phyloP scores from a whole-genome alignment of 371 early-diverging fungal species.

The Fennellomyces sp. region DNA sequence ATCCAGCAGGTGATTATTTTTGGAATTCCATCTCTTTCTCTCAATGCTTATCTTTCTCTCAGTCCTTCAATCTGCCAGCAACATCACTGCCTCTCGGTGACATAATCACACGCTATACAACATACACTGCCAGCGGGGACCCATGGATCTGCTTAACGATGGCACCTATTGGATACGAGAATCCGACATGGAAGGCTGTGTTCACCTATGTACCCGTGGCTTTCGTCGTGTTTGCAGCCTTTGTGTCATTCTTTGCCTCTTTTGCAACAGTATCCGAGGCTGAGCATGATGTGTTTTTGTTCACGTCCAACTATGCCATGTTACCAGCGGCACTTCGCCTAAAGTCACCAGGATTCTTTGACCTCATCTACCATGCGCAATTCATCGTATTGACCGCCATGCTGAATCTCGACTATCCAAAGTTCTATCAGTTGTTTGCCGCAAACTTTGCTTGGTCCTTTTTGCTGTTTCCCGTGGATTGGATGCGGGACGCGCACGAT shows the following conservation, averaged over 20 bases:
- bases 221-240: constrained; percentile 41
- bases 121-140: constrained; percentile 27
- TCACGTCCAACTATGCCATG: constrained; percentile 57
- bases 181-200: constrained; percentile 40
- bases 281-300: constrained; percentile 45
- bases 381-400: constrained; percentile 54
- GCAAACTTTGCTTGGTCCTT: constrained; percentile 63
- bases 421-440: constrained; percentile 53
- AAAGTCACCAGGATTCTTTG: constrained; percentile 60
- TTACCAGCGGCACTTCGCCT: constrained; percentile 50
- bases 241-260: constrained; percentile 37
- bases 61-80: constrained; percentile 19
- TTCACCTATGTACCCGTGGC: constrained; percentile 49
- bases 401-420: constrained; percentile 54
- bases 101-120: constrained; percentile 36
- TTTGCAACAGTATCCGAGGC: constrained; percentile 41
- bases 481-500: constrained; percentile 16
- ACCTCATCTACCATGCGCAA: constrained; percentile 55
- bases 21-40: neutral
- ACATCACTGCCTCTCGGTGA: constrained; percentile 38
- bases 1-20: constrained; percentile 18
- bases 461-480: constrained; percentile 30
- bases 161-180: constrained; percentile 51
- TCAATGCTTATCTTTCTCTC: neutral
- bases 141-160: constrained; percentile 45